Evolutionary conservation across 2,329 filamentous ascomycete genomes (phyloP).

Genomic region (Botrytis porri): DNA sequence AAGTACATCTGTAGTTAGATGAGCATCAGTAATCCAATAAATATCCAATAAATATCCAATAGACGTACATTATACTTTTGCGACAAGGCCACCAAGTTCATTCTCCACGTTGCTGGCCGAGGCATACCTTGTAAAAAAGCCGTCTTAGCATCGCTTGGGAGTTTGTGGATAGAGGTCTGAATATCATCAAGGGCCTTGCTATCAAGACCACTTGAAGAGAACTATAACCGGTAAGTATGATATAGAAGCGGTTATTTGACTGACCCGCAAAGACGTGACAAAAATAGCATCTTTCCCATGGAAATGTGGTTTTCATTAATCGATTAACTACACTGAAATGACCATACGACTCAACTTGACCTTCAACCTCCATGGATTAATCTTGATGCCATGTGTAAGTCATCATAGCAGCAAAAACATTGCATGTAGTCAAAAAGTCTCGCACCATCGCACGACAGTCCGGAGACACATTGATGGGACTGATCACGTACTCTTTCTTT

Average conservation of each 20-base stretch:
- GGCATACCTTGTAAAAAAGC: neutral
- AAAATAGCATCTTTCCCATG: neutral
- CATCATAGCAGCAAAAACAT: neutral
- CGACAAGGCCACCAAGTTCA: conserved; percentile 20
- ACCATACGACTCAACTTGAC: neutral
- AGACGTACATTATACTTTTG: conserved; percentile 18
- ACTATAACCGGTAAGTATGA: conserved; percentile 4
- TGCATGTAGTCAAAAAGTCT: neutral
- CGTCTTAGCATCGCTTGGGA: conserved; percentile 3
- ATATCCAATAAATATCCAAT: neutral
- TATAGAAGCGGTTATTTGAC: neutral
- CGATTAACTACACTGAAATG: neutral
- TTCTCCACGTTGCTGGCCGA: conserved; percentile 15
- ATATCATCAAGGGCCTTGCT: neutral
- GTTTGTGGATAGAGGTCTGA: neutral
- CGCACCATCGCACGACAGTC: neutral
- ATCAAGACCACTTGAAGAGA: neutral
- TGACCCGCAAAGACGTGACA: neutral
- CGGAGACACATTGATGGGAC: neutral
- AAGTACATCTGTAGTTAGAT: conserved; percentile 52
- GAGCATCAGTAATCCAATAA: neutral
- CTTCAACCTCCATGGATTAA: neutral
- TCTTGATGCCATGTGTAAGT: neutral
- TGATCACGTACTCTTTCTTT: conserved; percentile 7
- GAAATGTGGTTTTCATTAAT: neutral